Percentiles rank a stretch among this genome's conserved stretches.
Conservation (phyloP, 768 basidiomycete genomes). For the Lyophyllum decastes region DNA sequence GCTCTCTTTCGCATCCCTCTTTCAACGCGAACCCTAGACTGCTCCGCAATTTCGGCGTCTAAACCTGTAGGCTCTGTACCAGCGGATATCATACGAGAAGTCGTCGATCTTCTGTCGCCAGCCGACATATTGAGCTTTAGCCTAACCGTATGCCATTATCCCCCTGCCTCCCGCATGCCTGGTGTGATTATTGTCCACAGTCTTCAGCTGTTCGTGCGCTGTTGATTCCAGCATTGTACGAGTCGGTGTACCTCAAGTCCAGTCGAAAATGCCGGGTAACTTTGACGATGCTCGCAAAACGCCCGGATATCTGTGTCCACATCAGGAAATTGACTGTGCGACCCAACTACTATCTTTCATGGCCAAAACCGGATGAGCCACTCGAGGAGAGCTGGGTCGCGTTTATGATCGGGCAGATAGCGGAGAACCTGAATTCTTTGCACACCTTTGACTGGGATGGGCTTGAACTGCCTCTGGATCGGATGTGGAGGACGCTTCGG, state of each 20-base stretch:
- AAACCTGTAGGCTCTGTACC: constrained; percentile 32
- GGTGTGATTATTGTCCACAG: constrained; percentile 19
- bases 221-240: constrained; percentile 43
- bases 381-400: constrained; percentile 45
- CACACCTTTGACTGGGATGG: constrained; percentile 56
- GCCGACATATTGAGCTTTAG: constrained; percentile 43
- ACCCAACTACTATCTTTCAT: constrained; percentile 54
- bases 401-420: constrained; percentile 32
- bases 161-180: constrained; percentile 2
- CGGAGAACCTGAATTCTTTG: constrained; percentile 32
- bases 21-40: constrained; percentile 27
- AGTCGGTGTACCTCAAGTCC: constrained; percentile 45
- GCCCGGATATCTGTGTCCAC: constrained; percentile 37
- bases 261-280: constrained; percentile 37
- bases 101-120: constrained; percentile 35
- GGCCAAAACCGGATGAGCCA: constrained; percentile 44
- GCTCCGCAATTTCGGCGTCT: constrained; percentile 24
- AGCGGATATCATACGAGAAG: constrained; percentile 39
- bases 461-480: constrained; percentile 43
- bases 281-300: constrained; percentile 34
- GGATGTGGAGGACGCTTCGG: constrained; percentile 42
- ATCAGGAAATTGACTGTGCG: constrained; percentile 46
- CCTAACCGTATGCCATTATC: constrained; percentile 34
- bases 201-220: constrained; percentile 30
- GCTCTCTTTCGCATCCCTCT: constrained; percentile 35